phyloP scores from a whole-genome alignment of 2,329 filamentous ascomycete species.

The Penicillium expansum region DNA sequence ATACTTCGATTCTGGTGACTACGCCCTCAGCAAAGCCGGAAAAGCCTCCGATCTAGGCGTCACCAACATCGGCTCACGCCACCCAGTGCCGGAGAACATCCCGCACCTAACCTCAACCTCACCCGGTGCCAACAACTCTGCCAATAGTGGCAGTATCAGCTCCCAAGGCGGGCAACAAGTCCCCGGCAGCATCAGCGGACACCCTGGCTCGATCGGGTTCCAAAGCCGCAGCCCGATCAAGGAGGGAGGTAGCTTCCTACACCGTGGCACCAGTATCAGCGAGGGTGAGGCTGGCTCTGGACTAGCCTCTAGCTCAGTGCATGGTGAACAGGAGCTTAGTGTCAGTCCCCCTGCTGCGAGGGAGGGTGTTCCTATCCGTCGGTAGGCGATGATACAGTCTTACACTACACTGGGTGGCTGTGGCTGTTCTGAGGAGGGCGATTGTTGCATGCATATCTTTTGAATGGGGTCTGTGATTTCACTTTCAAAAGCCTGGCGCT shows the following conservation, averaged over 20 bases:
- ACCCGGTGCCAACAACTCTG: conserved; percentile 38
- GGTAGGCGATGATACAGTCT: conserved; percentile 42
- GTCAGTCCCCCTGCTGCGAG: conserved; percentile 46
- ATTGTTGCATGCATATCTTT: conserved; percentile 16
- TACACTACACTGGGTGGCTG: conserved; percentile 6
- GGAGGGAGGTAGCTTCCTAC: conserved; percentile 75
- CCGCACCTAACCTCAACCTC: conserved; percentile 76
- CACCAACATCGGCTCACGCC: conserved; percentile 88
- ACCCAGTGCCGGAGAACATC: conserved; percentile 93
- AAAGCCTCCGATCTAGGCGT: conserved; percentile 93
- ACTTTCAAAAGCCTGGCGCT: conserved; percentile 37
- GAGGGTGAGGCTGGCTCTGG: conserved; percentile 33
- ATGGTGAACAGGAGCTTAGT: conserved; percentile 38
- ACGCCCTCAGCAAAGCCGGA: conserved; percentile 93
- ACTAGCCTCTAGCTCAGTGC: conserved; percentile 48
- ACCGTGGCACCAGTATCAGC: conserved; percentile 73
- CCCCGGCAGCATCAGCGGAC: conserved; percentile 43
- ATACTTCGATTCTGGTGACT: conserved; percentile 96
- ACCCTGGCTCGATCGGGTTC: conserved; percentile 40
- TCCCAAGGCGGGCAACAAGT: conserved; percentile 40
- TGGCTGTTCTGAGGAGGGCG: background rate
- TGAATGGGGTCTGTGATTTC: conserved; percentile 17
- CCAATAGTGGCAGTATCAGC: conserved; percentile 28
- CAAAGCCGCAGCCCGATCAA: conserved; percentile 79
- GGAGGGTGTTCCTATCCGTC: conserved; percentile 63